These are phyloP conservation scores for Nicotiana benthamiana DNA, from an alignment of 257 asterid genomes.

Conservation along the genomic window DNA sequence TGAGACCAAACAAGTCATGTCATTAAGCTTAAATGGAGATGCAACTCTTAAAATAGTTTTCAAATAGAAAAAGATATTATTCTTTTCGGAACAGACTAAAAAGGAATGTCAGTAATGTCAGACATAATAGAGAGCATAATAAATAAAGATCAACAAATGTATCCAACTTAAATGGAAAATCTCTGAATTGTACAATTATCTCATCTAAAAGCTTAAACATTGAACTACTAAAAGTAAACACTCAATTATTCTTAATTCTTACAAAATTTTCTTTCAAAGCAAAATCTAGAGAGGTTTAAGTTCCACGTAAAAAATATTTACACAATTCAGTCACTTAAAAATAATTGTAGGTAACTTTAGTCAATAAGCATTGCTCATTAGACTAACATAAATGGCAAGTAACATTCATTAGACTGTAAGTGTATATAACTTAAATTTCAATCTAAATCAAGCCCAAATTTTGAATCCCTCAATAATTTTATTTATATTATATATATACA, in stretches of 20 bases:
- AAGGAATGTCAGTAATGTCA: not conserved
- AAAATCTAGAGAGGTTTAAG: no score
- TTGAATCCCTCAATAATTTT: no score
- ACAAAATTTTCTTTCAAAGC: no score
- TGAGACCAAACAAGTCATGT: no score
- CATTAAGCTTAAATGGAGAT: not conserved
- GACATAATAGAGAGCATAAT: not conserved
- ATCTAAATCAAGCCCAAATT: not conserved
- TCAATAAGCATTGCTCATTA: no score
- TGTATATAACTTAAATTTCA: no score
- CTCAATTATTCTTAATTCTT: not conserved
- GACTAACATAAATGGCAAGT: no score
- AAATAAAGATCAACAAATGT: not conserved
- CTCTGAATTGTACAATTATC: not conserved
- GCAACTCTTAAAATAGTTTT: not conserved
- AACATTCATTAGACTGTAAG: no score
- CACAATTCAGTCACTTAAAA: no score
- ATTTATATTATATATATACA: no score
- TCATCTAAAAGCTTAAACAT: not conserved
- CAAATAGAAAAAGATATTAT: not conserved
- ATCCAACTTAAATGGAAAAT: not conserved
- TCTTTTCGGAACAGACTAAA: not conserved
- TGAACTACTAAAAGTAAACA: not conserved
- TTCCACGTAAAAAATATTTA: no score
- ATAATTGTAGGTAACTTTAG: no score